Conservation (phyloP, 148 eudicot species). For the Heliamphora exappendiculata region DNA sequence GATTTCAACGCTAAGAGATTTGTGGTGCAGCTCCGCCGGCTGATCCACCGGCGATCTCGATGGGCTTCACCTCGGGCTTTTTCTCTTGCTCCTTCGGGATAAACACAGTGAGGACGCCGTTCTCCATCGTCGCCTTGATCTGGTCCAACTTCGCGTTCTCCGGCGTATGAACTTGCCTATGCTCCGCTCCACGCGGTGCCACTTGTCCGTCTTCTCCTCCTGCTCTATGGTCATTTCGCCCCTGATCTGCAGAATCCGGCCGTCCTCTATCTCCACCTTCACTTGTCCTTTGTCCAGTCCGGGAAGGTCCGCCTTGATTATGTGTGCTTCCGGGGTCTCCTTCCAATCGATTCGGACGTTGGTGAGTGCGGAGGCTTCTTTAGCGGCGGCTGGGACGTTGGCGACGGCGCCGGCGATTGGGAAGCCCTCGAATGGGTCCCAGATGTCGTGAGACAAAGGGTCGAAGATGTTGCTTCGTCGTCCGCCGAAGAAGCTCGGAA, state of each 20-base stretch:
- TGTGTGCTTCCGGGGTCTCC: slow-evolving; percentile 10
- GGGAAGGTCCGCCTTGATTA: neutral
- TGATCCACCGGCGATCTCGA: neutral
- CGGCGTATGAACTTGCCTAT: slow-evolving; percentile 8
- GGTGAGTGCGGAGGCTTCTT: neutral
- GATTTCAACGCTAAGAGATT: no score
- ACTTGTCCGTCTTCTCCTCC: slow-evolving; percentile 11
- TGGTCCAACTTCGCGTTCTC: neutral
- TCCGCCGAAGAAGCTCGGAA: slow-evolving; percentile 7
- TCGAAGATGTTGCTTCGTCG: neutral
- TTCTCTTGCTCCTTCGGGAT: neutral
- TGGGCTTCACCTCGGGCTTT: neutral
- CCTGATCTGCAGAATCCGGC: neutral
- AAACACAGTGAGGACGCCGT: neutral
- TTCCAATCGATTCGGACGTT: slow-evolving; percentile 4
- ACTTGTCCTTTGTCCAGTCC: slow-evolving; percentile 2
- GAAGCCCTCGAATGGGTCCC: slow-evolving; percentile 6
- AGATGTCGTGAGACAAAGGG: slow-evolving; percentile 2
- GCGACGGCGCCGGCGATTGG: neutral
- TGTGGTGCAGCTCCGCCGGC: neutral
- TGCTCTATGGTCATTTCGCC: neutral
- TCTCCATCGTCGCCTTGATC: neutral
- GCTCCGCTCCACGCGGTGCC: slow-evolving; percentile 11
- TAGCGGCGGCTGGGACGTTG: neutral
- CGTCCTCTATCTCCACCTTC: slow-evolving; percentile 4